Evolutionary conservation across 2,329 filamentous ascomycete species (phyloP).

Genomic region (Claviceps pazoutovae): DNA sequence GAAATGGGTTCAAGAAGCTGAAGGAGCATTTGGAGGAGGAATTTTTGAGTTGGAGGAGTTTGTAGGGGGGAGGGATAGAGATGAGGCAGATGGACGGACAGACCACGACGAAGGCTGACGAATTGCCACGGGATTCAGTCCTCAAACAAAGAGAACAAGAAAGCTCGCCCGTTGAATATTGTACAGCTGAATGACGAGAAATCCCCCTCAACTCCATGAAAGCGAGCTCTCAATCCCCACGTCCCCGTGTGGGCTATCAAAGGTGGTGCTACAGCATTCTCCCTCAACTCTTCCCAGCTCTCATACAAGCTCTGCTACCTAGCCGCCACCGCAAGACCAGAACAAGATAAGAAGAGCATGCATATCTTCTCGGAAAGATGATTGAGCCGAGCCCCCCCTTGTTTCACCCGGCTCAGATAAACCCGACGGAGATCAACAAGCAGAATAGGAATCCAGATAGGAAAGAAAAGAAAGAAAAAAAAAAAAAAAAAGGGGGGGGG

Average conservation of each 20-base stretch:
- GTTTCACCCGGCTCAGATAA: neutral
- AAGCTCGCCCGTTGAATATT: neutral
- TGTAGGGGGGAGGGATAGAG: slow-evolving; percentile 24
- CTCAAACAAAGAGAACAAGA: neutral
- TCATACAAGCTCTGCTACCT: neutral
- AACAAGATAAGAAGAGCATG: too few species aligned
- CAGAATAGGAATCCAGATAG: neutral
- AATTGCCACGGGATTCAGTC: neutral
- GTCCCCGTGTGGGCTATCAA: neutral
- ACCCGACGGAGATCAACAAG: too few species aligned
- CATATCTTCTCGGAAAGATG: too few species aligned
- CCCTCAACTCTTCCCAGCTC: neutral
- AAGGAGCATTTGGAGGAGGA: slow-evolving; percentile 66
- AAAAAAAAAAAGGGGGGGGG: neutral
- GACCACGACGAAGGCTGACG: neutral
- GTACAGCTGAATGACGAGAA: neutral
- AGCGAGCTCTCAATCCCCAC: neutral
- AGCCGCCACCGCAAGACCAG: neutral
- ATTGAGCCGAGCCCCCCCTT: neutral
- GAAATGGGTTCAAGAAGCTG: slow-evolving; percentile 56
- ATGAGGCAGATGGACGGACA: neutral
- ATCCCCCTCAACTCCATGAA: neutral
- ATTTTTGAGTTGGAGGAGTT: slow-evolving; percentile 59
- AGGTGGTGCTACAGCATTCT: neutral
- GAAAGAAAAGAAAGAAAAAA: neutral